Evolutionary conservation across 495 filamentous ascomycete species (phyloP), one percentile per base, ranked within the genome.

Genomic region (Jackrogersella minutella): DNA sequence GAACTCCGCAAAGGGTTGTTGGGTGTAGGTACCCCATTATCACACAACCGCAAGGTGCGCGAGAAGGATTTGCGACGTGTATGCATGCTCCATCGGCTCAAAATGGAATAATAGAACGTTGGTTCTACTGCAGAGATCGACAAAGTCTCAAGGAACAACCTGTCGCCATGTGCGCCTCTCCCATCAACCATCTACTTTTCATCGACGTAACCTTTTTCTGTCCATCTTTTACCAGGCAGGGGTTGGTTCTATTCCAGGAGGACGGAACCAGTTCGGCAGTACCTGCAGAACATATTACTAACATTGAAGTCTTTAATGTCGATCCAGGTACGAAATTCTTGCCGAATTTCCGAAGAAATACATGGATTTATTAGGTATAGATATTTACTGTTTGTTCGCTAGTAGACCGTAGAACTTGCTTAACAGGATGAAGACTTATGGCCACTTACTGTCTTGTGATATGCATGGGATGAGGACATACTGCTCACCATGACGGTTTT

Each of bases 271-370:
- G 52, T 44, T 16, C 37, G 39, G 58, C 54, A 22, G 65, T 68
- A 68, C 65, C 65, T 68, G 65, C 65, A 68, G 65, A 63, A 59
- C 53, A 55, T 26, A 49, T 55, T 54, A 36, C 5, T 21, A 10
- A 19, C 36, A n/a, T 4, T 14, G 7, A 11, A 37, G 34, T 11
- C 52, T 43, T 14, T 9, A 1, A 21, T 41, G 61, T 55, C 61
- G 61, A 64, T 64, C 61, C 22, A 14, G 28, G 41, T 40, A 46
- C 33, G 9, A 43, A 43, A 50, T 22, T 11, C 26, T 44, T 40
- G 33, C 39, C 7, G 34, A 39, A 19, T 24, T 57, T 44, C 21
- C 37, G 24, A 37, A 56, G 17, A 16, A 14, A 5, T 31, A 17
- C 8, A 4, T 50, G 34, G 24, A n/a, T n/a, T n/a, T n/a, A n/a